A percentile compares a stretch with the other conserved stretches of the same genome.
Conservation (phyloP, 192 early-diverging fungal species). For the Rhizoclosmatium globosum region DNA sequence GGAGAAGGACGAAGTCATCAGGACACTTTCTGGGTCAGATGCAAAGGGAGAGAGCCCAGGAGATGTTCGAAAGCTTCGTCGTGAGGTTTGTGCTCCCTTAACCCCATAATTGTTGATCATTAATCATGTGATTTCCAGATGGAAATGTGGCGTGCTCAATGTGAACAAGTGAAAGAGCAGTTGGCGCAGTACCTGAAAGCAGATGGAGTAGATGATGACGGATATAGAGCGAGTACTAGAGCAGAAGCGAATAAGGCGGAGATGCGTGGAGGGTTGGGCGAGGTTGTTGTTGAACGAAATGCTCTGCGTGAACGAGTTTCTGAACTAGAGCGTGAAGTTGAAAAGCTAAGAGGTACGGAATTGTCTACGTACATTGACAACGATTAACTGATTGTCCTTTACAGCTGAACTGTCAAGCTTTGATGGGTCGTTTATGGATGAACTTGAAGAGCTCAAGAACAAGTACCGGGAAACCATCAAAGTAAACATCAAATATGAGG, state of each 20-base stretch:
- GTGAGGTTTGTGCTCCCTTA: conserved; percentile 27
- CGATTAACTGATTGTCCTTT: neutral
- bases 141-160: conserved; percentile 49
- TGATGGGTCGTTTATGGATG: conserved; percentile 41
- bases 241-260: conserved; percentile 14
- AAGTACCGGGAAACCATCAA: conserved; percentile 49
- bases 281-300: conserved; percentile 28
- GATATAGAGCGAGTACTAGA: neutral
- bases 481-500: conserved; percentile 49
- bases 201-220: neutral
- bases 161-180: conserved; percentile 44
- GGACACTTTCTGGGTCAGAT: conserved; percentile 38
- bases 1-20: conserved; percentile 46
- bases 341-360: conserved; percentile 26
- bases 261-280: conserved; percentile 18
- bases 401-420: conserved; percentile 41
- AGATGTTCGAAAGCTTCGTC: conserved; percentile 39
- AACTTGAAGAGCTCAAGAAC: conserved; percentile 47
- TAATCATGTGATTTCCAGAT: conserved; percentile 13
- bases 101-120: neutral
- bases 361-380: neutral
- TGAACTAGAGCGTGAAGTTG: conserved; percentile 33
- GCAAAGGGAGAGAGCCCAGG: conserved; percentile 11
- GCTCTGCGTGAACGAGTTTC: conserved; percentile 25
- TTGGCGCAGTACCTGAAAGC: conserved; percentile 21